Evolutionary conservation across 2,329 filamentous ascomycete species (phyloP).

Genomic region (Pseudopithomyces chartarum): DNA sequence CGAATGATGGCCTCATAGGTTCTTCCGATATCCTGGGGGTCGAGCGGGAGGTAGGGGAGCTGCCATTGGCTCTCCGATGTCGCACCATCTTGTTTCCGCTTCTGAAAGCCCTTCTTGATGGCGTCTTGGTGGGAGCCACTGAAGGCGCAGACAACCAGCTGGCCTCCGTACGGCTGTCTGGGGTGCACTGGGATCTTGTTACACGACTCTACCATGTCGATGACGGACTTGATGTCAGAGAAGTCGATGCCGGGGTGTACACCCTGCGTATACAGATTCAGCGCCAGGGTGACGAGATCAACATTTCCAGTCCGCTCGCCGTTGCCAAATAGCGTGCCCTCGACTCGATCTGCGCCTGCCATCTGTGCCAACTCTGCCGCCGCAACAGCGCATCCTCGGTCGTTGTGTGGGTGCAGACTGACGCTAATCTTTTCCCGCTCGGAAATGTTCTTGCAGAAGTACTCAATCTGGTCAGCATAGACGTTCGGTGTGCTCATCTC

Average conservation of each 20-base stretch:
- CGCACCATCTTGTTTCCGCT: slow-evolving; percentile 65
- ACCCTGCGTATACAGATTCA: slow-evolving; percentile 96
- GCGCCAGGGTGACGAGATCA: slow-evolving; percentile 86
- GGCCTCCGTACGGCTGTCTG: slow-evolving; percentile 87
- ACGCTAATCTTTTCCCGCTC: slow-evolving; percentile 88
- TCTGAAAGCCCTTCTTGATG: slow-evolving; percentile 86
- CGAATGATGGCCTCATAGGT: slow-evolving; percentile 98
- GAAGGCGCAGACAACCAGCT: slow-evolving; percentile 91
- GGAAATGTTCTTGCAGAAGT: slow-evolving; percentile 84
- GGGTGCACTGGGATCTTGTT: slow-evolving; percentile 95
- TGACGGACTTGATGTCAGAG: slow-evolving; percentile 83
- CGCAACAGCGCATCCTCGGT: slow-evolving; percentile 86
- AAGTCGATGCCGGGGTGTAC: slow-evolving; percentile 86
- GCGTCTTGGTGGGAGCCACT: slow-evolving; percentile 93
- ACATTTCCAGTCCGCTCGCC: slow-evolving; percentile 96
- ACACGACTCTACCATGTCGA: slow-evolving; percentile 86
- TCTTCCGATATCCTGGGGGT: slow-evolving; percentile 89
- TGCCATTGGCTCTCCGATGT: slow-evolving; percentile 74
- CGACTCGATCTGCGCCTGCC: slow-evolving; percentile 92
- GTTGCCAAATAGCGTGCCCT: slow-evolving; percentile 93
- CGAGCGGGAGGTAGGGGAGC: slow-evolving; percentile 89
- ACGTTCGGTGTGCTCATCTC: slow-evolving; percentile 95
- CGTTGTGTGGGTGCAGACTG: slow-evolving; percentile 92
- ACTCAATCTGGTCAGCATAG: slow-evolving; percentile 95
- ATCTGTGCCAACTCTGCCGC: slow-evolving; percentile 93